Conservation (phyloP, 352 stramenopile genomes). For the Thalassiosira mediterranea region DNA sequence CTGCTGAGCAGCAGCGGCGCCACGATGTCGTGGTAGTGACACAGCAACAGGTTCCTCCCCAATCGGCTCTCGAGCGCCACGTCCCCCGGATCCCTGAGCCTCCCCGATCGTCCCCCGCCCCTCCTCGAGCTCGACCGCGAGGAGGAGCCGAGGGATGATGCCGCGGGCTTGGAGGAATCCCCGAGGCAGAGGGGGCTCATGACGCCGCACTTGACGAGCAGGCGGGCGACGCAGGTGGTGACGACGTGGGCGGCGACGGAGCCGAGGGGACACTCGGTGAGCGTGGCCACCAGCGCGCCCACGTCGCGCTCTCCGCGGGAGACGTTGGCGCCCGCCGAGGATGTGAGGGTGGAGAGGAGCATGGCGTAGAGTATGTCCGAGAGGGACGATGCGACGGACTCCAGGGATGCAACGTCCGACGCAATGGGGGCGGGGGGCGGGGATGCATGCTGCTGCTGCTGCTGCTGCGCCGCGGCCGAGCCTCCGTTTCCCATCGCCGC, state of each 20-base stretch:
- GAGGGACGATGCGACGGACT: slow-evolving; percentile 63
- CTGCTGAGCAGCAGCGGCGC: slow-evolving; percentile 77
- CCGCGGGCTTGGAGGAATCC: no score
- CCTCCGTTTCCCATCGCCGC: neutral
- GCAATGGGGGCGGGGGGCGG: neutral
- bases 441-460: no score
- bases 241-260: slow-evolving; percentile 71
- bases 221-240: slow-evolving; percentile 63
- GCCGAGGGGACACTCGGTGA: slow-evolving; percentile 77
- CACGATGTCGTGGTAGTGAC: slow-evolving; percentile 82
- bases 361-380: slow-evolving; percentile 76
- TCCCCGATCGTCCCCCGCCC: neutral
- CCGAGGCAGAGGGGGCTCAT: slow-evolving; percentile 42
- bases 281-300: slow-evolving; percentile 68
- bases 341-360: slow-evolving; percentile 71
- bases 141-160: slow-evolving; percentile 7
- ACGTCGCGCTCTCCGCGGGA: slow-evolving; percentile 81
- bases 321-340: slow-evolving; percentile 57
- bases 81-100: slow-evolving; percentile 29
- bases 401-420: slow-evolving; percentile 19
- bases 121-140: neutral
- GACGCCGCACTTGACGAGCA: slow-evolving; percentile 73
- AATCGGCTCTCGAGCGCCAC: slow-evolving; percentile 63
- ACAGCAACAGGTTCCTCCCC: slow-evolving; percentile 78
- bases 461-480: neutral